These are phyloP conservation scores for Lobosporangium transversale DNA, from an alignment of 192 early-diverging fungal genomes.

Conservation along the genomic window DNA sequence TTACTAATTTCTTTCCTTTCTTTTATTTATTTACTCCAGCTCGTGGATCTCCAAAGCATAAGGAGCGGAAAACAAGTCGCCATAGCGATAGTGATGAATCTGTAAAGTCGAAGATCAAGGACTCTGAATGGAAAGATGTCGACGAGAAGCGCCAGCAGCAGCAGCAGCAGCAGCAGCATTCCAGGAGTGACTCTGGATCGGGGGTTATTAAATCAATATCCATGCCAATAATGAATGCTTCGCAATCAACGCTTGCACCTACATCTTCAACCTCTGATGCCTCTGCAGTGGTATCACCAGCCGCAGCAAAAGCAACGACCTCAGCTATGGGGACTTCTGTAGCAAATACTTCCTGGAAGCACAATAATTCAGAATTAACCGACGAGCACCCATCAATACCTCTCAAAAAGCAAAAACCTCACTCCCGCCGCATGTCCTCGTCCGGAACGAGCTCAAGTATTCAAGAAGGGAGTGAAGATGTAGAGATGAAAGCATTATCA, in stretches of 20 bases:
- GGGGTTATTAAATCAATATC: slow-evolving; percentile 20
- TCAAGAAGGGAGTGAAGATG: slow-evolving; percentile 11
- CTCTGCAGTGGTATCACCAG: neutral
- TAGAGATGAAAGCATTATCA: slow-evolving; percentile 5
- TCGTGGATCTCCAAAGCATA: slow-evolving; percentile 25
- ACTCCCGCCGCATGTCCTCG: slow-evolving; percentile 13
- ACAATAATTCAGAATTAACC: slow-evolving; percentile 11
- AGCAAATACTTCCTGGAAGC: neutral
- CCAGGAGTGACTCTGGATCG: slow-evolving; percentile 13
- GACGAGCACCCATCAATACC: neutral
- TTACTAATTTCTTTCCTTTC: too few species aligned
- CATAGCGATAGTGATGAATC: slow-evolving; percentile 39
- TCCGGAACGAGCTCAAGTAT: slow-evolving; percentile 1
- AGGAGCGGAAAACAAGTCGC: slow-evolving; percentile 39
- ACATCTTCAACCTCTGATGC: neutral
- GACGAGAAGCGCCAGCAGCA: too few species aligned
- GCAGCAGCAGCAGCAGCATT: too few species aligned
- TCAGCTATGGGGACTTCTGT: neutral
- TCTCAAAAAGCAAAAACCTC: slow-evolving; percentile 27
- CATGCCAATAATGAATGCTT: slow-evolving; percentile 21
- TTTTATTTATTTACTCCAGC: too few species aligned
- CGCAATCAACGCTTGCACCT: slow-evolving; percentile 2
- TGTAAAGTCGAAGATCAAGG: slow-evolving; percentile 16
- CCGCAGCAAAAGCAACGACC: slow-evolving; percentile 1
- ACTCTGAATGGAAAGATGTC: slow-evolving; percentile 7